Percentiles rank a stretch among this genome's conserved stretches.
Evolutionary conservation across 805 yeast genomes (phyloP).

Genomic region (Lipomyces orientalis): DNA sequence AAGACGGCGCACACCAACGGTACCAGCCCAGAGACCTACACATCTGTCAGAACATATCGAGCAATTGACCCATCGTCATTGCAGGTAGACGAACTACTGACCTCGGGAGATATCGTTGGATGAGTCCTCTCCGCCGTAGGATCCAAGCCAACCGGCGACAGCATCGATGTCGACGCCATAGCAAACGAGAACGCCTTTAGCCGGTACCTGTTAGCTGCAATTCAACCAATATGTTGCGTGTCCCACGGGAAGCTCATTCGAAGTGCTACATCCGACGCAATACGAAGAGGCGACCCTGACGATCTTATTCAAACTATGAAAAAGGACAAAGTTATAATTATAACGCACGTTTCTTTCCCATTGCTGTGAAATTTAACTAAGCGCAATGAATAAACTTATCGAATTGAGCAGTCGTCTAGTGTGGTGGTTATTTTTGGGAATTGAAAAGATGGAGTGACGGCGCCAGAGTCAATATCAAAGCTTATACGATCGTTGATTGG

Average conservation of each 20-base stretch:
- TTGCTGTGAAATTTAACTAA: conserved; percentile 4
- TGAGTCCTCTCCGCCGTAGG: conserved; percentile 50
- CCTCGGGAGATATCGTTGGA: conserved; percentile 49
- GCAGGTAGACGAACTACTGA: background rate
- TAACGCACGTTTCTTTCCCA: conserved; percentile 39
- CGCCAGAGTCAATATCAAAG: too few species aligned
- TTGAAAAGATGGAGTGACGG: background rate
- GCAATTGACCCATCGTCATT: background rate
- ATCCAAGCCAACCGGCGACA: conserved; percentile 50
- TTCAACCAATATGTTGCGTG: background rate
- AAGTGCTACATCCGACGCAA: background rate
- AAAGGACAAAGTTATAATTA: conserved; percentile 1
- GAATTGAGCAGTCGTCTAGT: background rate
- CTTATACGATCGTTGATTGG: too few species aligned
- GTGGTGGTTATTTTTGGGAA: background rate
- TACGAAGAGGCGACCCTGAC: background rate
- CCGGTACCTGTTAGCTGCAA: conserved; percentile 12
- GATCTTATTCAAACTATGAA: background rate
- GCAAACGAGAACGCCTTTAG: conserved; percentile 46
- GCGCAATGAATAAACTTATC: background rate
- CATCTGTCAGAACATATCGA: background rate
- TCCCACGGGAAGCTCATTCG: background rate
- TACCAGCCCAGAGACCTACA: conserved; percentile 47
- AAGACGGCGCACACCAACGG: conserved; percentile 48
- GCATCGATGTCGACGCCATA: conserved; percentile 51